Evolutionary conservation across 2,329 filamentous ascomycete species (phyloP).

Genomic region (Ophiostoma ulmi): DNA sequence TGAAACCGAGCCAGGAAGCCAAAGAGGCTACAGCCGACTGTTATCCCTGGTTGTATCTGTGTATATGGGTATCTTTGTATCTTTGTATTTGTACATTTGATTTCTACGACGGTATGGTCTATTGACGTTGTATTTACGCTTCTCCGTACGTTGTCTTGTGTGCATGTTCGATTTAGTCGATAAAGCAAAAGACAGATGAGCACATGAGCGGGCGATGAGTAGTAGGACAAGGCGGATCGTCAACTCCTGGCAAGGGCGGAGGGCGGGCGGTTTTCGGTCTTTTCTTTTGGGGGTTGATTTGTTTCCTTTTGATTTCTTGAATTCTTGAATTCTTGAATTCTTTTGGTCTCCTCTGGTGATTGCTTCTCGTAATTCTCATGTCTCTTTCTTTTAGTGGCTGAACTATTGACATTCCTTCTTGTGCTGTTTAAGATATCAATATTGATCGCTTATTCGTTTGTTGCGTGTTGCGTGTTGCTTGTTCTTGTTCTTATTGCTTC

Average conservation of each 20-base stretch:
- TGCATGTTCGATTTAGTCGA: slow-evolving; percentile 9
- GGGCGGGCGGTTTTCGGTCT: neutral
- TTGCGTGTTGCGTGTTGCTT: neutral
- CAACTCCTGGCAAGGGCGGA: neutral
- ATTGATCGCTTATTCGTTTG: neutral
- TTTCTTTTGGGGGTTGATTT: neutral
- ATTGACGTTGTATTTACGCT: slow-evolving; percentile 8
- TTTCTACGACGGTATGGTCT: neutral
- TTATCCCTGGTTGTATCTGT: neutral
- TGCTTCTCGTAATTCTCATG: neutral
- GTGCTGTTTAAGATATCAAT: too few relatives aligned
- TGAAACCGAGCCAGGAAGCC: neutral
- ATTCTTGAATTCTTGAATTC: neutral
- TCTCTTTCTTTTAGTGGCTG: neutral
- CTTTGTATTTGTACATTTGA: neutral
- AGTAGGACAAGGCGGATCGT: neutral
- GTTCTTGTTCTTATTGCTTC: neutral
- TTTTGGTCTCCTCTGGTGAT: neutral
- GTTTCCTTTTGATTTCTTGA: neutral
- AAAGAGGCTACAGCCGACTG: neutral
- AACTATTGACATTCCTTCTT: neutral
- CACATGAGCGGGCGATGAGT: neutral
- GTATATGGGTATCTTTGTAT: neutral
- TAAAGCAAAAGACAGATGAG: neutral
- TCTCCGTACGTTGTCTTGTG: slow-evolving; percentile 8